These are phyloP conservation scores for Wickerhamiella bombiphila DNA, from an alignment of 805 yeast species.

Conservation along the genomic window DNA sequence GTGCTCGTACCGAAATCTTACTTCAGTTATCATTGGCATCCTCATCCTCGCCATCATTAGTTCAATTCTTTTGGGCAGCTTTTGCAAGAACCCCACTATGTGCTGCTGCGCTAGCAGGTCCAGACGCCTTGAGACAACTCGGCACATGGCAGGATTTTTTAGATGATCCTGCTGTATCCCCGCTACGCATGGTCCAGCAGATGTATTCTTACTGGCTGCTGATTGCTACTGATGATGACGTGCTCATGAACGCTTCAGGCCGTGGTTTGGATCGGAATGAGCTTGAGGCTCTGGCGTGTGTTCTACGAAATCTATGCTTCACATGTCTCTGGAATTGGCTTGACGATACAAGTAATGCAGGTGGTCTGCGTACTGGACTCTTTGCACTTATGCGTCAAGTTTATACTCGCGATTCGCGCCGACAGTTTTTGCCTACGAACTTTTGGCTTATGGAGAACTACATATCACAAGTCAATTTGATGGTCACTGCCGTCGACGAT, in stretches of 20 bases:
- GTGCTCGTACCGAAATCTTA: conserved; percentile 3
- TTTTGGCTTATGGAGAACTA: conserved; percentile 39
- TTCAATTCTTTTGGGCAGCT: conserved; percentile 11
- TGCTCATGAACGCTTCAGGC: conserved; percentile 31
- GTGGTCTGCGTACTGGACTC: conserved; percentile 25
- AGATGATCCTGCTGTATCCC: conserved; percentile 12
- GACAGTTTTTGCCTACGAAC: conserved; percentile 33
- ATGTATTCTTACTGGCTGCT: conserved; percentile 51
- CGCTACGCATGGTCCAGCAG: conserved; percentile 40
- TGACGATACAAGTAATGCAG: conserved; percentile 6
- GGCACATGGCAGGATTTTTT: not conserved
- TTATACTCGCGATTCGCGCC: conserved; percentile 49
- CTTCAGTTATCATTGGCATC: conserved; percentile 6
- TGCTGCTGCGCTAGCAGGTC: not conserved
- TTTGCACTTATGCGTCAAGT: conserved; percentile 48
- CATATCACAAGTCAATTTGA: conserved; percentile 2
- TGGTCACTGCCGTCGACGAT: not conserved
- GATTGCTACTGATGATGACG: conserved; percentile 51
- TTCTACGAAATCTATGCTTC: conserved; percentile 38
- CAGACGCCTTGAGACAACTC: not conserved
- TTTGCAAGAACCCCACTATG: conserved; percentile 3
- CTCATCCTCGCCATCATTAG: conserved; percentile 5
- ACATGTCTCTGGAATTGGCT: conserved; percentile 31
- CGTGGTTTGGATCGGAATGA: conserved; percentile 29
- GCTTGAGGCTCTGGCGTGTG: conserved; percentile 29